Evolutionary conservation across 2,329 filamentous ascomycete species (phyloP).

Genomic region (Rhynchosporium secalis): DNA sequence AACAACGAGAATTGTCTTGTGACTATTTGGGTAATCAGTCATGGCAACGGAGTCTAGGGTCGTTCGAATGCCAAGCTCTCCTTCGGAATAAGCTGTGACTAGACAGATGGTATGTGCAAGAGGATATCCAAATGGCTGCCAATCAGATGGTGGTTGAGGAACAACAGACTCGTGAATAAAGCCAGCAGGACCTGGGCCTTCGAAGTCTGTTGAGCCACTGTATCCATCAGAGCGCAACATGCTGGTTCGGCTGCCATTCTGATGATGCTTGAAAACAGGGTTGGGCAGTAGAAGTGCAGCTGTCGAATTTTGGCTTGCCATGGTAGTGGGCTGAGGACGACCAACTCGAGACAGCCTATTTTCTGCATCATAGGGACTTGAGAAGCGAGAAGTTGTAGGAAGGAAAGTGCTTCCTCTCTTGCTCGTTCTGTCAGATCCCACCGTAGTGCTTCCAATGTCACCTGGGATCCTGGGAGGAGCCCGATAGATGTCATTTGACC

Average conservation of each 20-base stretch:
- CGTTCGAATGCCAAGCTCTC: constrained; percentile 85
- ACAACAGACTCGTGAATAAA: constrained; percentile 96
- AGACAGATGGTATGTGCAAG: constrained; percentile 91
- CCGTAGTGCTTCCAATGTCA: constrained; percentile 66
- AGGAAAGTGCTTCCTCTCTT: constrained; percentile 84
- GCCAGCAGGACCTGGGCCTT: constrained; percentile 80
- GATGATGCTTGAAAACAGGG: constrained; percentile 66
- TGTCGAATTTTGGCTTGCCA: constrained; percentile 82
- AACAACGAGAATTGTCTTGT: constrained; percentile 94
- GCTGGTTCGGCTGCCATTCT: constrained; percentile 63
- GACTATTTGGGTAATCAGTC: constrained; percentile 98
- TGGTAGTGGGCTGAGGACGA: constrained; percentile 73
- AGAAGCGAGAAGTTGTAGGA: constrained; percentile 92
- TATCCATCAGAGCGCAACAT: constrained; percentile 61
- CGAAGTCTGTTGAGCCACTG: constrained; percentile 52
- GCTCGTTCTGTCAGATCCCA: constrained; percentile 65
- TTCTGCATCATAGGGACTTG: constrained; percentile 81
- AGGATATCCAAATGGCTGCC: constrained; percentile 95
- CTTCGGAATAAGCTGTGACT: constrained; percentile 96
- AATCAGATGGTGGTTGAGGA: constrained; percentile 92
- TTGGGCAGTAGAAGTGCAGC: constrained; percentile 70
- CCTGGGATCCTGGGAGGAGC: constrained; percentile 80
- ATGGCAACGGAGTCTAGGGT: constrained; percentile 95
- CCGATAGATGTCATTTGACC: constrained; percentile 96
- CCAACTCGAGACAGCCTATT: constrained; percentile 54